These are phyloP conservation scores for Trichosporon sp. DNA, from an alignment of 1,284 basidiomycete genomes.

Conservation along the genomic window DNA sequence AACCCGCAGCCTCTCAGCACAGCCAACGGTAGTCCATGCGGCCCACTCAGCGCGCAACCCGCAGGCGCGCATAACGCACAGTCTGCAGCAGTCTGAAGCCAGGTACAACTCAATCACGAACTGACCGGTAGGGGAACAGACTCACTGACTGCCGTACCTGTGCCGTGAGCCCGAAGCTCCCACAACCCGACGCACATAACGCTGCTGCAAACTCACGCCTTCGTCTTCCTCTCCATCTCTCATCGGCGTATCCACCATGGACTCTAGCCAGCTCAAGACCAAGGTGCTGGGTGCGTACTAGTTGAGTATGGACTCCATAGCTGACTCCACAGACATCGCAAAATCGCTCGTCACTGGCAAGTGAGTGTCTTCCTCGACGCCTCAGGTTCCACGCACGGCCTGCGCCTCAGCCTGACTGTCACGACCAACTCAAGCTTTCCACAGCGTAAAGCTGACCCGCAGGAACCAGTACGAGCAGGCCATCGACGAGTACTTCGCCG, in stretches of 20 bases:
- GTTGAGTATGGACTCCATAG: not conserved
- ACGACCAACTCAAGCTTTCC: not conserved
- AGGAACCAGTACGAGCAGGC: slow-evolving; percentile 41
- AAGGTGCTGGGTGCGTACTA: slow-evolving; percentile 5
- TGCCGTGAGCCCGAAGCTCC: slow-evolving; percentile 1
- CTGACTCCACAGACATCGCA: slow-evolving; percentile 1
- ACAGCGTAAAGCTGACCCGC: not conserved
- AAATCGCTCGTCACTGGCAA: slow-evolving; percentile 5
- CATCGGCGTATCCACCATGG: slow-evolving; percentile 1
- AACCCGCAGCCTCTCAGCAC: not conserved
- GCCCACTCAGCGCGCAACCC: not conserved
- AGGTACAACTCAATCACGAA: not conserved
- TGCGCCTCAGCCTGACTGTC: not conserved
- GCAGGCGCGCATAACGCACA: not conserved
- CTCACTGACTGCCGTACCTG: not conserved
- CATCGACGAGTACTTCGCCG: slow-evolving; percentile 45
- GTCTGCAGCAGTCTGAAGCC: not conserved
- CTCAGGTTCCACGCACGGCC: slow-evolving; percentile 11
- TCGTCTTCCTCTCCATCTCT: slow-evolving; percentile 6
- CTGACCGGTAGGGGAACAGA: not conserved
- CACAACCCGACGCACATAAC: not conserved
- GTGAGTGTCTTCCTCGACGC: slow-evolving; percentile 18
- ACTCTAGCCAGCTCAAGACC: slow-evolving; percentile 5
- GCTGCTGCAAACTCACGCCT: not conserved
- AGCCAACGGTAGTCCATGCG: not conserved